Base-by-base conservation (phyloP, 140 eudicot genomes). In the Oenanthe javanica region DNA sequence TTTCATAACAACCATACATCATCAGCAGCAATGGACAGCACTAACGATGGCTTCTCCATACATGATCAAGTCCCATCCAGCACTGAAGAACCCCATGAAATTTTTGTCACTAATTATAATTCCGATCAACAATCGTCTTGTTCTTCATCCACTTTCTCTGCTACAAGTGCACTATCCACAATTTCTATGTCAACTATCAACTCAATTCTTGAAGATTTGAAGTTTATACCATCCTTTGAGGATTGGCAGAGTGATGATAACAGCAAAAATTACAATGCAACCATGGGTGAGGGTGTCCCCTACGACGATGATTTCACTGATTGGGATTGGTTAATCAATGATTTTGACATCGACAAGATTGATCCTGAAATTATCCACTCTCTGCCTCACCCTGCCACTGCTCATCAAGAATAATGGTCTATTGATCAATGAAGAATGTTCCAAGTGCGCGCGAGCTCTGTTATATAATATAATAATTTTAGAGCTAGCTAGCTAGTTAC, bases 41-140 rank as follows among this genome's bases (percentile, higher is more conserved):
- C 19, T 42, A 80, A 73, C 51, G 86, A 87, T 80, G 77, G 51
- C 8, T 84, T 86, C 49, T 87, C 88, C 75, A 82, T 77, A 9
- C 89, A 85, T 77, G 88, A 90, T 36, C 40, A 36, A 80, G 89
- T 90, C 66, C 91, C 91, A 10, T 64, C 40, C 40, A 36, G 85
- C 38, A 82, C 86, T 80, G 80, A 85, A 42, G 80, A 85, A 43
- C 92, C 91, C 74, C 85, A 82, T 85, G 96, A 90, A 81, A 88
- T 90, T 74, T 45, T 86, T 42, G 84, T 80, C 4, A 50, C 67
- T 19, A 23, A 52, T 49, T 31, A 31, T 36, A 36, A 36, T 36
- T 23, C 19, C 23, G 46, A 80, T 82, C 72, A 85, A 83, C 77
- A 52, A 7, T 46, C 82, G 63, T 72, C 82, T 46, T 82, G 83